Base-by-base conservation (phyloP, 805 yeast species). In the Ogataea ganodermae region DNA sequence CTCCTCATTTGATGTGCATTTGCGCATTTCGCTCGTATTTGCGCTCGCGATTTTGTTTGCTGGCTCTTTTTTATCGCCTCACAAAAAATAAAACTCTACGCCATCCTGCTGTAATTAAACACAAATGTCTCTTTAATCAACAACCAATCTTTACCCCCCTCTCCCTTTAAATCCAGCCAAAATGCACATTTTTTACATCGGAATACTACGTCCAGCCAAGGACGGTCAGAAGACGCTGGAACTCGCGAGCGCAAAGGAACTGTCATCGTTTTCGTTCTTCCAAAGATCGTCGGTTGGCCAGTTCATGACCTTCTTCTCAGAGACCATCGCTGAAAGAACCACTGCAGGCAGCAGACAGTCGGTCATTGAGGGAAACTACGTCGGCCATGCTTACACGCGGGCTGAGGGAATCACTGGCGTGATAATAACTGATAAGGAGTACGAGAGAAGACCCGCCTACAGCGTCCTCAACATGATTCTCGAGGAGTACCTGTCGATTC, bases 371-470 rank as follows among this genome's bases (percentile, higher is more conserved):
- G 91, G 90, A 46, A 76, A 78, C 69, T 92, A 94, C 67, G 77
- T 89, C 8, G 97, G 96, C 6, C 98, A 94, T 67, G 92, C 90
- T 0, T 94, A 86, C 68, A 83, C 91, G 24, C 79, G 98, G 57
- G 69, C 86, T 20, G 98, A 94, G 67, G 98, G 97, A 3, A 63
- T 92, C 28, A 86, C 96, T 18, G 96, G 96, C 53, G 96, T 94
- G 27, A 71, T 94, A 51, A 87, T 94, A 66, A 81, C 96, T 37
- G 99, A 94, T 67, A 87, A 88, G 67, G 97, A 92, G 58, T 94
- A 94, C 69, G 99, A 98, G 2, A 92, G 89, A 26, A 80, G 99
- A 65, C 98, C 97, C 12, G 98, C 97, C 1, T 92, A 89, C 70
- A 88, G 97, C 2, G 74, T 94, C 50, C 78, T 94, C 61, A 92